Conservation (phyloP, 192 early-diverging fungal genomes). For the Backusella westeae region DNA sequence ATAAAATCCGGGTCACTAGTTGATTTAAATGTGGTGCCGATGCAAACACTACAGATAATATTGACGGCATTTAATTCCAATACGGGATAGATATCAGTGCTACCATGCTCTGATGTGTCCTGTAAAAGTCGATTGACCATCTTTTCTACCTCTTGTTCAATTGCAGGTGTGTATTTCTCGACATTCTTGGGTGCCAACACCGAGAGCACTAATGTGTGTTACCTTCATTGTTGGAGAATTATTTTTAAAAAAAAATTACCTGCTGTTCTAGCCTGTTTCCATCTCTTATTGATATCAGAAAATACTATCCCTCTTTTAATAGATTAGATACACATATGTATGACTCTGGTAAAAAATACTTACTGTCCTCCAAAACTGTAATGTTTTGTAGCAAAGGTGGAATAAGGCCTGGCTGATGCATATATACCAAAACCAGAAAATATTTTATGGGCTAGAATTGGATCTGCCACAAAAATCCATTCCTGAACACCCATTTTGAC, state of each 20-base stretch:
- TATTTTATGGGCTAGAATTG: constrained; percentile 4
- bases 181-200: constrained; percentile 1
- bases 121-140: not conserved
- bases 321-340: too few species aligned
- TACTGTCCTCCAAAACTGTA: not conserved
- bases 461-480: constrained; percentile 10
- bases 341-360: not conserved
- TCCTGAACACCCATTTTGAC: not conserved
- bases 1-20: not conserved
- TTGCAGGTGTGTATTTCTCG: not conserved
- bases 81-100: not conserved
- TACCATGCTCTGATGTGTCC: not conserved
- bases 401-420: not conserved
- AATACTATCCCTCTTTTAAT: not conserved
- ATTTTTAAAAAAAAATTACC: not conserved
- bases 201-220: not conserved
- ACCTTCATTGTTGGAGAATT: too few species aligned
- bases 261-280: constrained; percentile 1
- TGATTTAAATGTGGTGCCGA: not conserved
- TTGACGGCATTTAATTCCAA: not conserved
- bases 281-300: not conserved
- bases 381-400: not conserved
- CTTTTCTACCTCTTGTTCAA: not conserved
- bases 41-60: not conserved
- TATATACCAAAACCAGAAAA: not conserved